A percentile compares a stretch with the other conserved stretches of the same genome.
phyloP scores from a whole-genome alignment of 2,329 filamentous ascomycete genomes.

The Rasamsonia emersonii region DNA sequence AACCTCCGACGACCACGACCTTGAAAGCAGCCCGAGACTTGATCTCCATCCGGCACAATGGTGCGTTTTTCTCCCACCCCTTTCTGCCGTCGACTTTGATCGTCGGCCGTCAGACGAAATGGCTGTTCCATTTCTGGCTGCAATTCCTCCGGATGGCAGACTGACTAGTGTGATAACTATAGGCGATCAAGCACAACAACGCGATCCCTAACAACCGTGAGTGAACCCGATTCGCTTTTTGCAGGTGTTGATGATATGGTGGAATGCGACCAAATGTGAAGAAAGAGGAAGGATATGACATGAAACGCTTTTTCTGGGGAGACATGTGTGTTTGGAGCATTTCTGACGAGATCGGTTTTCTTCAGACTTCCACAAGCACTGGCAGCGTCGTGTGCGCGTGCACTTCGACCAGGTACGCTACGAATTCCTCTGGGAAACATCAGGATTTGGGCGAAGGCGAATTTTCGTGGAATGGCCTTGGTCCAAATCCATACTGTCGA shows the following conservation, averaged over 20 bases:
- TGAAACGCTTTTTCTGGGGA: conserved; percentile 16
- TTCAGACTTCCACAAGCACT: conserved; percentile 98
- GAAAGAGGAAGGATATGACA: conserved; percentile 9
- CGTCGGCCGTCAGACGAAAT: too few species aligned
- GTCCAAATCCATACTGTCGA: not conserved
- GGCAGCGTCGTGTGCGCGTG: conserved; percentile 96
- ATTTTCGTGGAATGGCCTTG: conserved; percentile 1
- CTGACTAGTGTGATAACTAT: conserved; percentile 14
- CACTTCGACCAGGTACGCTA: conserved; percentile 98
- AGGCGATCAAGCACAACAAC: conserved; percentile 99
- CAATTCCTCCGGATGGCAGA: conserved; percentile 1
- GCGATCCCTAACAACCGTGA: conserved; percentile 93
- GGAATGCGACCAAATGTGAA: conserved; percentile 7
- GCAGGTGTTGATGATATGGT: too few species aligned
- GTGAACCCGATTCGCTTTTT: too few species aligned
- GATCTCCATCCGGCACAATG: conserved; percentile 48
- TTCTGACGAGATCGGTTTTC: conserved; percentile 17
- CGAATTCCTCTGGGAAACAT: too few species aligned
- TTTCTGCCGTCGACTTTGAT: too few species aligned
- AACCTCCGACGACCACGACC: conserved; percentile 36
- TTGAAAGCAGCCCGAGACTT: conserved; percentile 38
- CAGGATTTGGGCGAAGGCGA: not conserved
- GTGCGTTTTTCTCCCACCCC: too few species aligned
- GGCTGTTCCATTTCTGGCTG: not conserved
- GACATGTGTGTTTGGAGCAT: too few species aligned